phyloP scores from a whole-genome alignment of 1,139 yeast species.

The Geotrichum australiense region DNA sequence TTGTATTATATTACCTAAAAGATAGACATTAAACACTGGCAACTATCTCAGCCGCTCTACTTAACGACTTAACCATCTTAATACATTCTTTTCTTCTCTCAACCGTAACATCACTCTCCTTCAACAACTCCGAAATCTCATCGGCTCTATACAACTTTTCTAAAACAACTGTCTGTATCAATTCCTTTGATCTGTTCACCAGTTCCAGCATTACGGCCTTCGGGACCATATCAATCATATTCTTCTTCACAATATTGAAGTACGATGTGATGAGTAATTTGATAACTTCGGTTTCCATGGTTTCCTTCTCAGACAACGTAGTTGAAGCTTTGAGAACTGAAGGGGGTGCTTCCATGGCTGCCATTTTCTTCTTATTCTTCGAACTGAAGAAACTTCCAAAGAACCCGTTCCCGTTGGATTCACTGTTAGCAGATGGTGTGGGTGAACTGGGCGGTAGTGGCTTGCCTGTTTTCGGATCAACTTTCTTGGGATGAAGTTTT shows the following conservation, averaged over 20 bases:
- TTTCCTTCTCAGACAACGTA: constrained; percentile 89
- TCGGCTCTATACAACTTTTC: constrained; percentile 81
- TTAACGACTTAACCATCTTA: constrained; percentile 90
- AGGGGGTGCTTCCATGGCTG: constrained; percentile 97
- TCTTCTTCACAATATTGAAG: constrained; percentile 85
- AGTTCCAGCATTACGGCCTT: constrained; percentile 91
- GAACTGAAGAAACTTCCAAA: constrained; percentile 93
- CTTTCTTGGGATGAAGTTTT: constrained; percentile 72
- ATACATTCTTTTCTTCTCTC: constrained; percentile 91
- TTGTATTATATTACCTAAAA: too few relatives aligned
- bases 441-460: constrained; percentile 29
- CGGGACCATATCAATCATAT: constrained; percentile 89
- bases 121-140: constrained; percentile 72
- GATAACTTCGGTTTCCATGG: constrained; percentile 94
- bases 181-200: constrained; percentile 65
- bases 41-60: constrained; percentile 87
- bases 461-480: constrained; percentile 92
- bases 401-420: constrained; percentile 52
- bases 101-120: constrained; percentile 86
- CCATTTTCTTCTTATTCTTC: constrained; percentile 87
- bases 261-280: constrained; percentile 85
- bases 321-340: constrained; percentile 91
- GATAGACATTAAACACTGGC: constrained; percentile 39
- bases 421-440: constrained; percentile 19
- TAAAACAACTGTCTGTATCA: constrained; percentile 82